Conservation (phyloP, 331 rosid genomes). For the Malus hybrid region DNA sequence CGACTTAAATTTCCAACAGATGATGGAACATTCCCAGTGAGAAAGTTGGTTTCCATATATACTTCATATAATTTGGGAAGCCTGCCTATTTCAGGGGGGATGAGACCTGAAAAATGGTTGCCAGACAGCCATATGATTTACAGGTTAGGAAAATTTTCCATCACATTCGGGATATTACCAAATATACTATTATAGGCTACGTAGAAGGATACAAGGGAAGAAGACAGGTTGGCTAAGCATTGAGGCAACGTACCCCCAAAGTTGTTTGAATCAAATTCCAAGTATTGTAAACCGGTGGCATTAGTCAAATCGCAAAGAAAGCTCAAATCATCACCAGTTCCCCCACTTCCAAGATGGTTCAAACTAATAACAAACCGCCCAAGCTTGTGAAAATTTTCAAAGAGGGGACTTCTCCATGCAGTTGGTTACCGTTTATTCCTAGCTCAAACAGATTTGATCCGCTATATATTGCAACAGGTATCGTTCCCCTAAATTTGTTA, state of each 20-base stretch:
- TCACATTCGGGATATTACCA: background rate
- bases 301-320: no score
- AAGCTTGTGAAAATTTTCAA: background rate
- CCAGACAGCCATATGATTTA: no score
- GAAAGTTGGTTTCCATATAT: background rate
- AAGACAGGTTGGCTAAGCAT: background rate
- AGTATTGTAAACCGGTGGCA: background rate
- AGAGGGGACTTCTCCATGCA: background rate
- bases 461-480: background rate
- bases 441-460: background rate
- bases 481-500: background rate
- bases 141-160: background rate
- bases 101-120: background rate
- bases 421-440: accelerated
- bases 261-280: background rate
- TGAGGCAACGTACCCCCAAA: background rate
- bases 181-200: no score
- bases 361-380: accelerated
- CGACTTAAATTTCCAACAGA: no score
- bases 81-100: background rate
- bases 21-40: background rate
- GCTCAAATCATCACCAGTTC: background rate
- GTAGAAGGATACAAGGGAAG: background rate
- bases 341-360: background rate
- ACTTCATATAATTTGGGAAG: background rate